A percentile compares a stretch with the other conserved stretches of the same genome.
These are phyloP conservation scores for Hemileccinum rubropunctum DNA, from an alignment of 768 basidiomycete species.

Conservation along the genomic window DNA sequence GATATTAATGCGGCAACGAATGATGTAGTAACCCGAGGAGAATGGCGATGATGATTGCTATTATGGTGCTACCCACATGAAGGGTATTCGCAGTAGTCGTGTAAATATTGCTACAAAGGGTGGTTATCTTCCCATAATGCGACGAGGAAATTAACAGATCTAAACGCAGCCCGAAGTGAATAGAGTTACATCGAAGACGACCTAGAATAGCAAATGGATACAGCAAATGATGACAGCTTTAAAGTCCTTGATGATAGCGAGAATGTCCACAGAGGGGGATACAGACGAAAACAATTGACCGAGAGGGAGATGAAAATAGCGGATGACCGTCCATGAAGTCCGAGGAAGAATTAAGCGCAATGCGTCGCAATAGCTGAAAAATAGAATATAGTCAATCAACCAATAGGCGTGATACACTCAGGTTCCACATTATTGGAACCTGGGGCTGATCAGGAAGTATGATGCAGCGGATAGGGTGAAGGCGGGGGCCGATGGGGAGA, in stretches of 20 bases:
- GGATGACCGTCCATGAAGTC: slow-evolving; percentile 16
- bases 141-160: neutral
- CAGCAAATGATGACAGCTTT: slow-evolving; percentile 4
- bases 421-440: slow-evolving; percentile 15
- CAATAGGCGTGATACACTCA: neutral
- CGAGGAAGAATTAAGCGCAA: neutral
- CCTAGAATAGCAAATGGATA: slow-evolving; percentile 12
- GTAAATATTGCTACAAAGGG: slow-evolving; percentile 7
- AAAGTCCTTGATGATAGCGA: slow-evolving; percentile 9
- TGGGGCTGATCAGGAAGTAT: slow-evolving; percentile 4
- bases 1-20: too few species aligned
- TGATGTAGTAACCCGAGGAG: too few species aligned
- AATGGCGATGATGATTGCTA: too few species aligned
- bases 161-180: neutral
- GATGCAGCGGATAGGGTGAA: too few species aligned
- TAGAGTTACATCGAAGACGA: neutral
- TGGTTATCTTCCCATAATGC: neutral
- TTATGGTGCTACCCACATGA: too few species aligned
- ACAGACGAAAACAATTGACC: slow-evolving; percentile 8
- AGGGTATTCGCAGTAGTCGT: neutral
- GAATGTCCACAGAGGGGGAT: slow-evolving; percentile 11
- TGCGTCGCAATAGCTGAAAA: slow-evolving; percentile 13
- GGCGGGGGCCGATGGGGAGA: too few species aligned
- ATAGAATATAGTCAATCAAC: slow-evolving; percentile 13
- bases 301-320: neutral